These are phyloP conservation scores for Acanthamoeba culbertsoni DNA, from an alignment of 208 protist genomes.

Conservation along the genomic window DNA sequence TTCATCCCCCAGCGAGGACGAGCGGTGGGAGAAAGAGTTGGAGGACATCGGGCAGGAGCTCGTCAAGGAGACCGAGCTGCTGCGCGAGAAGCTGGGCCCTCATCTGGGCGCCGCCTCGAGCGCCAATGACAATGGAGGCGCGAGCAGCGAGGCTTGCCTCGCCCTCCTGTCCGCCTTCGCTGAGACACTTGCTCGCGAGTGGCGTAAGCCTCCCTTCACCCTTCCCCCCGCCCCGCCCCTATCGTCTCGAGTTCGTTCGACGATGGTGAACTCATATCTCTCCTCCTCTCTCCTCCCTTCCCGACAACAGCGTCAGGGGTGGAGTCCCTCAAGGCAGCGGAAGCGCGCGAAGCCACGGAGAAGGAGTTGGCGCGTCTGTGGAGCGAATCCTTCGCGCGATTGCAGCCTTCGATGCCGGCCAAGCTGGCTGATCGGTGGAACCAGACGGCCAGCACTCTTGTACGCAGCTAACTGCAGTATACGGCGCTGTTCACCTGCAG, in stretches of 20 bases:
- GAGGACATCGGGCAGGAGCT: conserved; percentile 20
- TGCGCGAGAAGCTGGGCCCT: background rate
- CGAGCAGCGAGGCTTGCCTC: conserved; percentile 16
- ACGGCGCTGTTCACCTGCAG: too few species aligned
- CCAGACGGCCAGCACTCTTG: background rate
- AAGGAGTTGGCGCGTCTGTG: background rate
- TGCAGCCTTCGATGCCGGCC: background rate
- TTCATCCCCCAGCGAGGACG: background rate
- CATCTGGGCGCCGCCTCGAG: background rate
- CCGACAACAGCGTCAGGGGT: background rate
- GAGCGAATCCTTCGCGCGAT: background rate
- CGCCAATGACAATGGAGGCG: background rate
- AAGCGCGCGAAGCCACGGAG: background rate
- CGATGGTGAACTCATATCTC: background rate
- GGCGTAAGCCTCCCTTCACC: conserved; percentile 4
- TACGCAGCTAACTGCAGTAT: too few species aligned
- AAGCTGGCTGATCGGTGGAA: background rate
- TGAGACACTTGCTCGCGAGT: background rate
- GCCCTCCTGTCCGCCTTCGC: conserved; percentile 18
- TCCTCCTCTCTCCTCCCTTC: background rate
- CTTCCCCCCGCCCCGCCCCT: background rate
- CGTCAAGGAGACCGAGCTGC: background rate
- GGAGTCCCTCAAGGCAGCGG: background rate
- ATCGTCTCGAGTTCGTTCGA: background rate
- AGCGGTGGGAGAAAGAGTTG: conserved; percentile 38